Evolutionary conservation across 169 alveolate genomes (phyloP).

Genomic region (Theileria equi): DNA sequence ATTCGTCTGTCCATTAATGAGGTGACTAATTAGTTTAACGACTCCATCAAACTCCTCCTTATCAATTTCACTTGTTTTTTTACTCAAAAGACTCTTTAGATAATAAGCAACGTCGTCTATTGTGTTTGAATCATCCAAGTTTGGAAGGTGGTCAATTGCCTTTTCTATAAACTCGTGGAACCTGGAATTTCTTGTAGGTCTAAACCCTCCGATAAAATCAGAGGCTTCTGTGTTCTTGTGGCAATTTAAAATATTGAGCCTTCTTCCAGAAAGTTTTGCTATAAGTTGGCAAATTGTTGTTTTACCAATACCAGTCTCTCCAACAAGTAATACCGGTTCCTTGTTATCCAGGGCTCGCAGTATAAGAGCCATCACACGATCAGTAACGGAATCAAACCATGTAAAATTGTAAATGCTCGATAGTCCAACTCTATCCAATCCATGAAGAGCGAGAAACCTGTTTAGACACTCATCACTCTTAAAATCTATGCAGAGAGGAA

Average conservation of each 20-base stretch:
- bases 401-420: conserved; percentile 45
- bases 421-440: conserved; percentile 36
- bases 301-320: conserved; percentile 99
- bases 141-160: conserved; percentile 41
- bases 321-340: conserved; percentile 98
- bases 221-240: conserved; percentile 96
- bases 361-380: conserved; percentile 85
- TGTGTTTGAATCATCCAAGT: conserved; percentile 11
- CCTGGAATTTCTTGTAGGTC: conserved; percentile 79
- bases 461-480: conserved; percentile 55
- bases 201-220: conserved; percentile 93
- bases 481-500: conserved; percentile 47
- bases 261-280: conserved; percentile 73
- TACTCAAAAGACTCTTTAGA: conserved; percentile 46
- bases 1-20: neutral
- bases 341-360: conserved; percentile 87
- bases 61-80: conserved; percentile 29
- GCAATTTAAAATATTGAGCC: conserved; percentile 86
- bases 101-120: conserved; percentile 14
- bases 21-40: neutral
- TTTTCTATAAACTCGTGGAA: conserved; percentile 33
- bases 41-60: conserved; percentile 26
- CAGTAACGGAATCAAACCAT: conserved; percentile 68
- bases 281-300: conserved; percentile 91
- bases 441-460: conserved; percentile 38